A percentile compares a stretch with the other conserved stretches of the same genome.
Conservation (phyloP, 805 yeast species). For the Yarrowia porcina region DNA sequence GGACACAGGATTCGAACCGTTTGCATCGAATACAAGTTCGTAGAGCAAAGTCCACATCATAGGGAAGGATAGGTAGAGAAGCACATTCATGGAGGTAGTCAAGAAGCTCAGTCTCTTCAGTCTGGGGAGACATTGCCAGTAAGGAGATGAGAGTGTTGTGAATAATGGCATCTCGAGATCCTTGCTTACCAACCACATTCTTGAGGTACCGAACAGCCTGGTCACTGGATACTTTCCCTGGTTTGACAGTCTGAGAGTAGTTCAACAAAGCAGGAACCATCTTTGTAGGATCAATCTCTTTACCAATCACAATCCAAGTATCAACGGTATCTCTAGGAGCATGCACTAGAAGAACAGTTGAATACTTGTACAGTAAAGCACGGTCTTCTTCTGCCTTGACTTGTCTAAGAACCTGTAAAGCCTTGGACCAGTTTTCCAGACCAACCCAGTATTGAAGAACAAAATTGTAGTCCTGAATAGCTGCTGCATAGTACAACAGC, state of each 20-base stretch:
- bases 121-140: constrained; percentile 49
- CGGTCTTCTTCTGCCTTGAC: constrained; percentile 49
- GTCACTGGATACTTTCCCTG: constrained; percentile 45
- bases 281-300: constrained; percentile 38
- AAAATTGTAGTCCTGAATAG: constrained; percentile 64
- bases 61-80: constrained; percentile 34
- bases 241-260: constrained; percentile 39
- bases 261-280: constrained; percentile 74
- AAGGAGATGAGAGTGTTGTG: constrained; percentile 71
- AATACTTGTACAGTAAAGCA: constrained; percentile 56
- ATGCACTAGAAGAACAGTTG: constrained; percentile 66
- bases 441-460: constrained; percentile 68
- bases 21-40: constrained; percentile 64
- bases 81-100: constrained; percentile 48
- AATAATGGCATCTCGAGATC: constrained; percentile 47
- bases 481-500: constrained; percentile 62
- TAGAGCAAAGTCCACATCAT: constrained; percentile 71
- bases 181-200: constrained; percentile 48
- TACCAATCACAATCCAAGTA: constrained; percentile 62
- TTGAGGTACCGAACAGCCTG: constrained; percentile 64
- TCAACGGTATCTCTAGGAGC: constrained; percentile 68
- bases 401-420: constrained; percentile 51
- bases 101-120: constrained; percentile 49
- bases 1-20: constrained; percentile 63
- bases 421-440: constrained; percentile 67